These are phyloP conservation scores for Zopfochytrium polystomum DNA, from an alignment of 371 early-diverging fungal genomes.

Conservation along the genomic window DNA sequence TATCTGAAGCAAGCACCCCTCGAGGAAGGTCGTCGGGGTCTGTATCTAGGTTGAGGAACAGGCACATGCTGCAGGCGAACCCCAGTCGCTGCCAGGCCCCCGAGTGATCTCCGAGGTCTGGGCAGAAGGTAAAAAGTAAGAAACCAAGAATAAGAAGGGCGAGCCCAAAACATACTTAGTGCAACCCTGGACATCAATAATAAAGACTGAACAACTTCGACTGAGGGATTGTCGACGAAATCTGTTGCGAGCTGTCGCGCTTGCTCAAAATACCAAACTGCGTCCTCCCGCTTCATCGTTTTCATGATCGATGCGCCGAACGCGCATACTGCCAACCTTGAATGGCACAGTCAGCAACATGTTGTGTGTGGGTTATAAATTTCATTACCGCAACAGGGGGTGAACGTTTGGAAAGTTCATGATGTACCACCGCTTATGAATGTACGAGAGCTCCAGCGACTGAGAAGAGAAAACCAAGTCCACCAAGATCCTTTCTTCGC, in stretches of 20 bases:
- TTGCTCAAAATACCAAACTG: background rate
- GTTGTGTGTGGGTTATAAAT: background rate
- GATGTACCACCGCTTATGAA: background rate
- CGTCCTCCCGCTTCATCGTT: background rate
- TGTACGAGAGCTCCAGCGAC: background rate
- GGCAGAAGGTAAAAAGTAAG: too few species aligned
- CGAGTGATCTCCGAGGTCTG: background rate
- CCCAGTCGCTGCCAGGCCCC: background rate
- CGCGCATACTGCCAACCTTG: background rate
- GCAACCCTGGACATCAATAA: background rate
- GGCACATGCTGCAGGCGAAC: background rate
- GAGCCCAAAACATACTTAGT: too few species aligned
- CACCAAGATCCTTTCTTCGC: background rate
- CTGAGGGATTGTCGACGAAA: background rate
- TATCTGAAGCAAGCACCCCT: background rate
- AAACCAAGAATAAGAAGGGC: too few species aligned
- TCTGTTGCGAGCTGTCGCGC: background rate
- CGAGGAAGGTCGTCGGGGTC: background rate
- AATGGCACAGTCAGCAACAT: background rate
- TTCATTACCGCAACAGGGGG: background rate
- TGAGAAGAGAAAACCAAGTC: background rate
- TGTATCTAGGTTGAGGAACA: background rate
- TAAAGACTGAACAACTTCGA: background rate
- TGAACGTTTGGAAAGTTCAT: background rate
- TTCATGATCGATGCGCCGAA: background rate